Conservation (phyloP, 2,329 filamentous ascomycete genomes). For the Clarireedia sp. region DNA sequence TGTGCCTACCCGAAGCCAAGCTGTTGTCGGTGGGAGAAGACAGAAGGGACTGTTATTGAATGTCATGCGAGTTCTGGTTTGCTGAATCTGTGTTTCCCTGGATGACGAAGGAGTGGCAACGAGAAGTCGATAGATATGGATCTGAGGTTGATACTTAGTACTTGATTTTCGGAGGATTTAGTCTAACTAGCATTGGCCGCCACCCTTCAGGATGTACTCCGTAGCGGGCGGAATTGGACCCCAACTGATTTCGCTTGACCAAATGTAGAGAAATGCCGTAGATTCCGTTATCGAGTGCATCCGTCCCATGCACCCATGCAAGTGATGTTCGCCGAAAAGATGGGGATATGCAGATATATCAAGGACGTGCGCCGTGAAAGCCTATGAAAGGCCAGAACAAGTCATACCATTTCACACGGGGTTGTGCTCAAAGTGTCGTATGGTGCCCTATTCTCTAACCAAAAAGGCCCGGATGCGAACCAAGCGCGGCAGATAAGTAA, state of each 20-base stretch:
- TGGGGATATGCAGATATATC: not conserved
- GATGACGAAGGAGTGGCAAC: not conserved
- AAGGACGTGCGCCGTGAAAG: not conserved
- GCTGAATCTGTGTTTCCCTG: not conserved
- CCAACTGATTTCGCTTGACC: not conserved
- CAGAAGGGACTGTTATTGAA: constrained; percentile 10
- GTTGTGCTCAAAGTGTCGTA: not conserved
- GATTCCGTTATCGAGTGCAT: constrained; percentile 6
- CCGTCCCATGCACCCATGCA: constrained; percentile 1
- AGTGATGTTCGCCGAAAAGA: not conserved
- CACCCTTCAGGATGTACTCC: not conserved
- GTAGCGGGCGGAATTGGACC: not conserved
- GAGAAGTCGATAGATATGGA: not conserved
- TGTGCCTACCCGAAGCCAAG: constrained; percentile 8
- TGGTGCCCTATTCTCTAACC: too few species aligned
- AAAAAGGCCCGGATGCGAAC: not conserved
- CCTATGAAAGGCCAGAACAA: not conserved
- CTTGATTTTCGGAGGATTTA: not conserved
- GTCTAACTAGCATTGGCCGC: not conserved
- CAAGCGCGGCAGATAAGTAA: not conserved
- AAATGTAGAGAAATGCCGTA: constrained; percentile 1
- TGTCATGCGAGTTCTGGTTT: not conserved
- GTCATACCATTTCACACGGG: not conserved
- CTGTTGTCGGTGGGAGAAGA: constrained; percentile 9
- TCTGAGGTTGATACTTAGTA: not conserved